Evolutionary conservation across 805 yeast species (phyloP), one percentile per base, ranked within the genome.

Genomic region (Isabelozyma gotoi): DNA sequence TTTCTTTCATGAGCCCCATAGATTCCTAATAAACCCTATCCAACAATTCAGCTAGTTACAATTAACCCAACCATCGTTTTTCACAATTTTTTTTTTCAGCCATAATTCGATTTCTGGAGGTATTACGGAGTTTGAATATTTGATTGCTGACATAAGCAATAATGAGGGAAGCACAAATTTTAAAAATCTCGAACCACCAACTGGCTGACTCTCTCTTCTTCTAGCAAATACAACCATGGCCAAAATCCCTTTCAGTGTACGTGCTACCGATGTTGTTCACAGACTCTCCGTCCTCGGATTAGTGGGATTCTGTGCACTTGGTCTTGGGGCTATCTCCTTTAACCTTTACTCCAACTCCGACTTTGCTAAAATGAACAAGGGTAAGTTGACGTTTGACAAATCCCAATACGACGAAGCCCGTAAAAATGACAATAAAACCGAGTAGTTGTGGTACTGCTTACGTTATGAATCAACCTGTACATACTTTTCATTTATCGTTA

Each of bases 291-390:
- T 71, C 7, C 64, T 69, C 32, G 74, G 71, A 7, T 52, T 67
- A 37, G 65, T 67, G 24, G 76, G 76, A 2, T 60, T 71, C 51
- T 66, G 71, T 50, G 64, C 65, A 41, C 65, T 66, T 42, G 76
- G 75, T 11, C 36, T 65, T 18, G 75, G 74, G 21, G 55, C 71
- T 43, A 63, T 70, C 21, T 31, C 62, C 7, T 71, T 67, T 58
- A 72, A 72, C 52, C 44, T 72, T 20, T 72, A 64, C 55, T 66
- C 68, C 49, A 72, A 72, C 60, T 68, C 74, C 19, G 76, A 72
- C 51, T 72, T 53, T 52, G 71, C 75, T 39, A 55, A 53, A 31
- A 64, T 67, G 70, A 72, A 72, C 60, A 57, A 60, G 49, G 46
- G 65, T 38, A 72, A 72, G 58, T 63, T 68, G 53, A 63, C 57